Evolutionary conservation across 257 asterid genomes (phyloP).

Genomic region (Parsonsia alboflavescens): DNA sequence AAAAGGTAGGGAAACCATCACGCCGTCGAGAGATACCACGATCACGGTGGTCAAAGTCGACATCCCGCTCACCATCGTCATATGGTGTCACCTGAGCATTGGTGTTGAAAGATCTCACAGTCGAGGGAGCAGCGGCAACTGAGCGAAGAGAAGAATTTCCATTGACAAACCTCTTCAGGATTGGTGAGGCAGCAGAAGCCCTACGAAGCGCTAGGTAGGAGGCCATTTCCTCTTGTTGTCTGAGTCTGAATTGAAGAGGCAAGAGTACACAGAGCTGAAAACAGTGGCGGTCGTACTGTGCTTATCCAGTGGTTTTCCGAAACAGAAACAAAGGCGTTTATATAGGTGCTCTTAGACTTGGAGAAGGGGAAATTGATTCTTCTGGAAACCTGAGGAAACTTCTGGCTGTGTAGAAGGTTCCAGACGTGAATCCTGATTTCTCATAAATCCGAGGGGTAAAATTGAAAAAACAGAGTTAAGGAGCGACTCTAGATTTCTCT

Average conservation of each 20-base stretch:
- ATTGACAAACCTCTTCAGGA: slow-evolving; percentile 18
- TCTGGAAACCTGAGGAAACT: slow-evolving; percentile 15
- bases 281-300: no score
- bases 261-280: not conserved
- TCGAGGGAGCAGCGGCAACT: slow-evolving; percentile 20
- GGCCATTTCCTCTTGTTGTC: slow-evolving; percentile 29
- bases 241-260: not conserved
- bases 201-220: slow-evolving; percentile 28
- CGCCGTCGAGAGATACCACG: slow-evolving; percentile 29
- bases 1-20: slow-evolving; percentile 25
- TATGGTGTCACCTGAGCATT: slow-evolving; percentile 28
- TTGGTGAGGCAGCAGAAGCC: slow-evolving; percentile 20
- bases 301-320: no score
- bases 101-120: slow-evolving; percentile 27
- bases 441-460: no score
- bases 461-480: no score
- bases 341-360: slow-evolving; percentile 14
- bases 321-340: not conserved
- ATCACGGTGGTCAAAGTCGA: slow-evolving; percentile 26
- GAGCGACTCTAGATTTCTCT: no score
- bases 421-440: no score
- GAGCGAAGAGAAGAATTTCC: slow-evolving; percentile 15
- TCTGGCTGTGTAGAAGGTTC: slow-evolving; percentile 14
- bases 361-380: slow-evolving; percentile 24
- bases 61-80: slow-evolving; percentile 19